These are phyloP conservation scores for Myriosclerotinia duriaeana DNA, from an alignment of 2,329 filamentous ascomycete genomes.

Conservation along the genomic window DNA sequence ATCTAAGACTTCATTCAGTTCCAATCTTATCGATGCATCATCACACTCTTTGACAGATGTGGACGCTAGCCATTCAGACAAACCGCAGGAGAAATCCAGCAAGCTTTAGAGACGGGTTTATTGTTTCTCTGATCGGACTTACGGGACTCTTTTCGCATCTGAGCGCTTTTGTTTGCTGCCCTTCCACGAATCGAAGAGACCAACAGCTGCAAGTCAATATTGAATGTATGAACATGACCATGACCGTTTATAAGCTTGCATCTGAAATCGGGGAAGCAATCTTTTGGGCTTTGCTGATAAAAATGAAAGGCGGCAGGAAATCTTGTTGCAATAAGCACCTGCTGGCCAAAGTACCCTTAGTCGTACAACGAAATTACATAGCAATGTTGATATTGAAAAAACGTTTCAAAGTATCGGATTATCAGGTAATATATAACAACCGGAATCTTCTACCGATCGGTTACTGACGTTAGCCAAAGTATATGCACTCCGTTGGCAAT, in stretches of 20 bases:
- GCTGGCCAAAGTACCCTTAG: not conserved
- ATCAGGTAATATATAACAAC: not conserved
- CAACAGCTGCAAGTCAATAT: not conserved
- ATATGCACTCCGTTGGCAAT: not conserved
- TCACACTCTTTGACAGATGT: not conserved
- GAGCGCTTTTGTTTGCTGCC: not conserved
- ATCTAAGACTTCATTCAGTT: not conserved
- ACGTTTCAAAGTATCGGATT: not conserved
- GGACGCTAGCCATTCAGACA: not conserved
- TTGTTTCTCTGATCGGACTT: not conserved
- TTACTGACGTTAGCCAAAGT: not conserved
- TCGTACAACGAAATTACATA: not conserved
- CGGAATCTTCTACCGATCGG: not conserved
- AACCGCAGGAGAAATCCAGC: not conserved
- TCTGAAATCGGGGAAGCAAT: conserved; percentile 57
- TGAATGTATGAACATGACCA: conserved; percentile 22
- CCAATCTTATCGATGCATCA: not conserved
- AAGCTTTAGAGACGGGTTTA: not conserved
- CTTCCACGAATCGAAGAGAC: too few relatives aligned
- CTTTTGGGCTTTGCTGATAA: conserved; percentile 52
- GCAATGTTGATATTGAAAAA: conserved; percentile 19
- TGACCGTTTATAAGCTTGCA: conserved; percentile 35
- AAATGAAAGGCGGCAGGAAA: conserved; percentile 44
- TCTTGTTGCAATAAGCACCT: not conserved
- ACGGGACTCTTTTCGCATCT: not conserved